Base-by-base conservation (phyloP, 2,329 filamentous ascomycete species). In the Aspergillus novoparasiticus region DNA sequence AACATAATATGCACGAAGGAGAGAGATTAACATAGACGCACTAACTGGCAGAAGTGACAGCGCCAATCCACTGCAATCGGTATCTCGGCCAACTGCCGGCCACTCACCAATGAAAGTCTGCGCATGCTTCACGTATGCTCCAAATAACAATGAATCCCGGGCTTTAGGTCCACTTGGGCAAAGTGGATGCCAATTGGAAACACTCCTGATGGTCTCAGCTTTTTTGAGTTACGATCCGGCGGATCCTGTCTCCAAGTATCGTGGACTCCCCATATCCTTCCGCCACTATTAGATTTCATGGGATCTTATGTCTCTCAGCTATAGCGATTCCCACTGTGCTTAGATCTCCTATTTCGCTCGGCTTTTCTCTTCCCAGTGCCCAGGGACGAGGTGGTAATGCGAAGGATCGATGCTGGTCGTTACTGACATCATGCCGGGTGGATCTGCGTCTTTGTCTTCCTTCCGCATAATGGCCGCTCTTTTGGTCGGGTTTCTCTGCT, bases 351-450 rank as follows among this genome's bases (percentile, higher is more conserved):
- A 28, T 8, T 28, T 36, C 36, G 34, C 23, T 51, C 39, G n/a
- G n/a, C 19, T 51, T 58, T 43, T 58, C 53, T 32, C 28, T 50
- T 30, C 36, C 58, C 32, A 14, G 43, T 19, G 28, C 32, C 51
- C 26, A 54, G 43, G 39, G 41, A 43, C 28, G 60, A 48, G 55
- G 54, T 43, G 60, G 68, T 71, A 68, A 73, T 73, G 68, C 70
- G 61, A 71, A 72, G 61, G 54, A 68, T 64, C 57, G 63, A 76
- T 76, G 75, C 60, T 68, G 51, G 63, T 57, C 64, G 65, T 60
- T 51, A 65, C 64, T 58, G 57, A 39, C 58, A 63, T 62, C 58
- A 26, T 50, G 16, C 66, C 64, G 53, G 56, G 66, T 62, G 59
- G 65, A 53, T 64, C 60, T n/a, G 60, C 63, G 57, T 60, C 57